Conservation (phyloP, 108 stramenopile species). For the Stephanodiscus minutulus region DNA sequence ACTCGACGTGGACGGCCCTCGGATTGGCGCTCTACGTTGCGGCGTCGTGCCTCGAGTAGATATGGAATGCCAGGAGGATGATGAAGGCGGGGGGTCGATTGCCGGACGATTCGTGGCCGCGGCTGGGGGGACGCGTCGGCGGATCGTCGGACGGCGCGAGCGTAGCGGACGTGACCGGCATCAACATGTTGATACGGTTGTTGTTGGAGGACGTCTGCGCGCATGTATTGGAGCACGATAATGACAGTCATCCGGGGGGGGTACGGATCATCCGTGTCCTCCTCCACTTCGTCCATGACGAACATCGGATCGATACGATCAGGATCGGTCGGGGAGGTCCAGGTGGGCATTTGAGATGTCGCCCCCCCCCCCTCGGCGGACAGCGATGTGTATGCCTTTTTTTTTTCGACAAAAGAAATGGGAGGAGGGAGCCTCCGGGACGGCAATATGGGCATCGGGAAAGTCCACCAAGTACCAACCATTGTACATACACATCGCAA, state of each 20-base stretch:
- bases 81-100: background rate
- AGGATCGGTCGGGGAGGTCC: conserved; percentile 19
- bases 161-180: background rate
- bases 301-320: background rate
- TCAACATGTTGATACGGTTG: too few species aligned
- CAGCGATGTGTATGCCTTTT: too few species aligned
- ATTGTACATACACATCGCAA: too few species aligned
- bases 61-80: conserved; percentile 19
- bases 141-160: too few species aligned
- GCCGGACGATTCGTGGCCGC: background rate
- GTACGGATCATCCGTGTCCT: background rate
- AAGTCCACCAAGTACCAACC: too few species aligned
- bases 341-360: conserved; percentile 2
- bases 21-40: conserved; percentile 34
- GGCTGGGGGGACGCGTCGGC: background rate
- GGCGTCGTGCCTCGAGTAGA: conserved; percentile 44
- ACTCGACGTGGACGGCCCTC: conserved; percentile 76
- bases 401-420: too few species aligned
- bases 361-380: too few species aligned
- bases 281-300: too few species aligned
- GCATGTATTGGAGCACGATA: background rate
- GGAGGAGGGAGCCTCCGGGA: too few species aligned
- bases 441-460: too few species aligned
- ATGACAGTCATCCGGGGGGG: background rate
- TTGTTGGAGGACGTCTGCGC: background rate